phyloP scores from a whole-genome alignment of 345 rosid species.

The Firmiana major region DNA sequence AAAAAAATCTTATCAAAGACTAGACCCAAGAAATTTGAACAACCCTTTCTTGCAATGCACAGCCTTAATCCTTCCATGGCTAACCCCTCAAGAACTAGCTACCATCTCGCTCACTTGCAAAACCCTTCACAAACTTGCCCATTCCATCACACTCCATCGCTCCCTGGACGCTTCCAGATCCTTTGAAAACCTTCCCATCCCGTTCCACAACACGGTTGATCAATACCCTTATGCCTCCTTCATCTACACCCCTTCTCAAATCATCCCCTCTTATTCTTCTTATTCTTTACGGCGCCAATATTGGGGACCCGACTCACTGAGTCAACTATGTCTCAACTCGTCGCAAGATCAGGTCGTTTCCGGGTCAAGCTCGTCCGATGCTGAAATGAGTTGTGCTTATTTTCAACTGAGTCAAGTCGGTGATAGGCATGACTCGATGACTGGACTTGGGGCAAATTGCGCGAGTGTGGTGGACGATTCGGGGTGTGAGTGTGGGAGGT shows the following conservation, averaged over 20 bases:
- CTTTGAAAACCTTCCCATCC: conserved; percentile 48
- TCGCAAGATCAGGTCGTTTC: background rate
- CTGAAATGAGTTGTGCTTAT: background rate
- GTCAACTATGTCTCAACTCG: background rate
- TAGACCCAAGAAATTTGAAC: background rate
- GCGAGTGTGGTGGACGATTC: conserved; percentile 25
- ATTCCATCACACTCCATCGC: conserved; percentile 42
- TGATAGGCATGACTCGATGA: background rate
- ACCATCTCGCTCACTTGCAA: conserved; percentile 50
- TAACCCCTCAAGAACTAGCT: conserved; percentile 60
- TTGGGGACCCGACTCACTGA: conserved; percentile 41
- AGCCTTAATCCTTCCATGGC: conserved; percentile 60
- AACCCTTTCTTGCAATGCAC: conserved; percentile 35
- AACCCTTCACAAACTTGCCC: conserved; percentile 35
- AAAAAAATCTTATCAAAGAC: background rate
- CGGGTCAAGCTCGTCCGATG: background rate
- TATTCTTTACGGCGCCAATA: conserved; percentile 39
- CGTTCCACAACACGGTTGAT: conserved; percentile 47
- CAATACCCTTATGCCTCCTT: conserved; percentile 51
- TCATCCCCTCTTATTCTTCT: conserved; percentile 37
- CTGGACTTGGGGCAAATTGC: background rate
- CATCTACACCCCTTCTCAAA: conserved; percentile 58
- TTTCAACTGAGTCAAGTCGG: too few relatives aligned
- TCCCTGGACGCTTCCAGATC: conserved; percentile 65
- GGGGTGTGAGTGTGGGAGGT: conserved; percentile 49